Evolutionary conservation across 148 eudicot species (phyloP), one percentile per base, ranked within the genome.

Genomic region (Arctostaphylos glauca): DNA sequence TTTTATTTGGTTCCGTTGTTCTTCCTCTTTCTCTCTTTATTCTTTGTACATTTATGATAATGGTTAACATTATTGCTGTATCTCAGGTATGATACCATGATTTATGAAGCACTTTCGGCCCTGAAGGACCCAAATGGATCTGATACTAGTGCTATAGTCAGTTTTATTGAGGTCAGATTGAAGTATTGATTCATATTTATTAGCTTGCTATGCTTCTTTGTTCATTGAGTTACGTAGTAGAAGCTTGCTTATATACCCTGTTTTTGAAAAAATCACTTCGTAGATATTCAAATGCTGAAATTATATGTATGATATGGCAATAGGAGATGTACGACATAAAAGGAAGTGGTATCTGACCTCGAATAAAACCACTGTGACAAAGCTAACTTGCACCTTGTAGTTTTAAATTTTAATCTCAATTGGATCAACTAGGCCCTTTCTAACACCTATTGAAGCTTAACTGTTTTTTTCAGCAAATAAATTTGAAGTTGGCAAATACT

Each of bases 51-150:
- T 50, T 66, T 4, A 44, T 43, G 59, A 55, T 76, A 71, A 79
- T 84, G 75, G 25, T 43, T 59, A 9, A 38, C 67, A 66, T 78
- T 82, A 44, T 43, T 82, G 43, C 74, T 80, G 80, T 66, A 70
- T 76, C 67, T 47, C 86, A 95, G 98, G 94, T 91, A 88, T 81
- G 88, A 88, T 81, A 84, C 81, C 19, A 83, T 94, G 94, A 90
- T 95, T 79, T 91, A 85, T 88, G 95, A 95, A 83, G 98, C 95
- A 82, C 89, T 95, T 74, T 82, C 92, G 12, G 83, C 88, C 47
- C 82, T 88, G 60, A 87, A 90, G 79, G 92, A 90, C 60, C 89
- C 89, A 64, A 86, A 84, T 88, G 98, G 98, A 79, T 80, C 94
- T 83, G 98, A 94, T 77, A 87, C 91, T 73, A 83, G 74, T 83